Base-by-base conservation (phyloP, 1,284 basidiomycete genomes). In the Tylopilus sp. region DNA sequence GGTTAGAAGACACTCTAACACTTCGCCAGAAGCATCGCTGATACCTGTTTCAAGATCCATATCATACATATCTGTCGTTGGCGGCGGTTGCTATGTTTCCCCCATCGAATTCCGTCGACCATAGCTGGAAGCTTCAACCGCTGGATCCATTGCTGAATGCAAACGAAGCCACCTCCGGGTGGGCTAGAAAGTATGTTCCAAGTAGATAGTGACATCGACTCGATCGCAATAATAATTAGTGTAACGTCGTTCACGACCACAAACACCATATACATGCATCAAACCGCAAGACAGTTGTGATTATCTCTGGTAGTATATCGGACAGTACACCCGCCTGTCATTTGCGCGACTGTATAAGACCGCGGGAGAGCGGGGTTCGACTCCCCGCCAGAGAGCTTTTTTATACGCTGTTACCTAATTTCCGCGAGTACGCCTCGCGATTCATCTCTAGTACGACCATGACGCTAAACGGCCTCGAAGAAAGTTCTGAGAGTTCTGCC, bases 31-130 rank as follows among this genome's bases (percentile, higher is more conserved):
- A 29, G 25, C 5, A n/a, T 39, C 7, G 23, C 49, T 60, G 39
- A 53, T 39, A 29, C 35, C 15, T 21, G 44, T 49, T 41, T 41
- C 23, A 58, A 83, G 91, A 96, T 73, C 93, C 89, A 8, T 95
- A 84, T 66, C 93, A 97, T 60, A 93, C 92, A 0, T 97, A 96
- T 65, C 75, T 97, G 25, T 84, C 90, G 2, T 71, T 96, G 19
- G 92, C 93, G 0, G 84, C 89, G 0, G 61, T 95, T 29, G 76
- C 89, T 2, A 74, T 93, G 56, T 81, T 82, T 54, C 76, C 79
- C 10, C 76, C 78, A 9, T 53, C 59, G 33, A 61, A 65, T 28
- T 68, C 70, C 29, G 55, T 65, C 9, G 60, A 61, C 19, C 51
- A 54, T 46, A 74, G 75, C 36, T 90, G 79, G 88, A 67, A 59